Base-by-base conservation (phyloP, 192 early-diverging fungal genomes). In the Gonapodya prolifera region DNA sequence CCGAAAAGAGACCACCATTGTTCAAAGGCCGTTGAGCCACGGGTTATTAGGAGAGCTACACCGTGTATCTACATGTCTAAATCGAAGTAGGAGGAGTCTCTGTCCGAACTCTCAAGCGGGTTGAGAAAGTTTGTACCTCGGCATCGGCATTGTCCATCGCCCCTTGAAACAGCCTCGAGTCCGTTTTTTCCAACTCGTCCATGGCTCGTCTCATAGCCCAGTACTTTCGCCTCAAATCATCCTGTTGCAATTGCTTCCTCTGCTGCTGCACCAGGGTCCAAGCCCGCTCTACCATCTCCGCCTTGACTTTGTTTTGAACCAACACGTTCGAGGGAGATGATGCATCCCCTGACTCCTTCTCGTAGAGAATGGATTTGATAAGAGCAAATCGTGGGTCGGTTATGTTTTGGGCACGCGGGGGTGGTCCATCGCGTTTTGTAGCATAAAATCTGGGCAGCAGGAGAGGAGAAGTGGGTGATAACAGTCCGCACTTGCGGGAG, bases 1-100 rank as follows among this genome's bases (percentile, higher is more conserved):
- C 87, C 76, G 94, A 94, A 80, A 95, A 95, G 90, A 89, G 94
- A 75, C 86, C 84, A 77, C 94, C 94, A 1, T 80, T 87, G 17
- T 95, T 93, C 88, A 91, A 89, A 80, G 93, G 93, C 36, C 23
- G 8, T 8, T 61, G 23, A 23, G 23, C 23, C 8, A 23, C 23
- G 8, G 23, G 8, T 61, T 8, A 61, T 16, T 61, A 16, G 45
- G 23, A 61, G 45, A 16, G 45, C 45, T 61, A 8, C 45, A 23
- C 23, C 23, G 45, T 8, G 8, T 16, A 61, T 61, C 23, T 61
- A 8, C 45, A 61, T 61, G 23, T 23, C 8, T 23, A 23, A 61
- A 23, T 16, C 8, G 45, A 61, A 61, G 45, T 61, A 16, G 45
- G 45, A 16, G 45, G 45, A 61, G 45, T 61, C 8, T 61, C 45